Evolutionary conservation across 2,329 filamentous ascomycete genomes (phyloP).

Genomic region (Trichophyton verrucosum): DNA sequence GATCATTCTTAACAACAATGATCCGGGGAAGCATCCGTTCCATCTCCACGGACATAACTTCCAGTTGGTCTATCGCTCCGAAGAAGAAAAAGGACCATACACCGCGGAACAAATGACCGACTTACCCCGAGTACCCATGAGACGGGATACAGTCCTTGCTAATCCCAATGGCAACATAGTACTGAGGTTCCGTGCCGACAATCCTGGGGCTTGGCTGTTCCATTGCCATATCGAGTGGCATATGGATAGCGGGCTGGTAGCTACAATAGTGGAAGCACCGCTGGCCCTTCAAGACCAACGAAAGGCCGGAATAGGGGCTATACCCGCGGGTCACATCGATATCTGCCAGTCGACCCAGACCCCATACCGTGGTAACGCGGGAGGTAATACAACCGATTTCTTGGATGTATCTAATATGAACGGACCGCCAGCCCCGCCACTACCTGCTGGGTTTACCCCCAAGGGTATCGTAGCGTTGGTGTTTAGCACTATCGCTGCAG

Average conservation of each 20-base stretch:
- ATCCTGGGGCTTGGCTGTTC: constrained; percentile 36
- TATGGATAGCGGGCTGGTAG: constrained; percentile 39
- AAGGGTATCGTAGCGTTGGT: constrained; percentile 60
- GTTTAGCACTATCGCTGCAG: constrained; percentile 55
- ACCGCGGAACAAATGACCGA: constrained; percentile 21
- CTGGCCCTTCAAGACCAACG: constrained; percentile 15
- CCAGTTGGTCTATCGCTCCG: constrained; percentile 7
- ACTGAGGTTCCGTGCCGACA: constrained; percentile 41
- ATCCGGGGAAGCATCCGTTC: constrained; percentile 10
- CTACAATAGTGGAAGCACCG: constrained; percentile 41
- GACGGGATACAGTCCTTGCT: constrained; percentile 42
- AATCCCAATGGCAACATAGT: constrained; percentile 40
- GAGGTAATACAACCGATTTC: constrained; percentile 52
- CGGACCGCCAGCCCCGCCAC: constrained; percentile 33
- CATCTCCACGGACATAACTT: constrained; percentile 36
- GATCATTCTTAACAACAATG: constrained; percentile 10
- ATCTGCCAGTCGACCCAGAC: constrained; percentile 31
- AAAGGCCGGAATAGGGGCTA: constrained; percentile 3
- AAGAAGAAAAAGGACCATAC: constrained; percentile 18
- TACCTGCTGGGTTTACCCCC: constrained; percentile 57
- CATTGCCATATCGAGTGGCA: constrained; percentile 42
- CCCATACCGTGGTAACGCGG: constrained; percentile 55
- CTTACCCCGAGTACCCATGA: constrained; percentile 33
- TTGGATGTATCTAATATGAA: constrained; percentile 52
- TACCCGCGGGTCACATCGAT: constrained; percentile 15